These are phyloP conservation scores for Xylaria sp. DNA, from an alignment of 2,329 filamentous ascomycete genomes.

Conservation along the genomic window DNA sequence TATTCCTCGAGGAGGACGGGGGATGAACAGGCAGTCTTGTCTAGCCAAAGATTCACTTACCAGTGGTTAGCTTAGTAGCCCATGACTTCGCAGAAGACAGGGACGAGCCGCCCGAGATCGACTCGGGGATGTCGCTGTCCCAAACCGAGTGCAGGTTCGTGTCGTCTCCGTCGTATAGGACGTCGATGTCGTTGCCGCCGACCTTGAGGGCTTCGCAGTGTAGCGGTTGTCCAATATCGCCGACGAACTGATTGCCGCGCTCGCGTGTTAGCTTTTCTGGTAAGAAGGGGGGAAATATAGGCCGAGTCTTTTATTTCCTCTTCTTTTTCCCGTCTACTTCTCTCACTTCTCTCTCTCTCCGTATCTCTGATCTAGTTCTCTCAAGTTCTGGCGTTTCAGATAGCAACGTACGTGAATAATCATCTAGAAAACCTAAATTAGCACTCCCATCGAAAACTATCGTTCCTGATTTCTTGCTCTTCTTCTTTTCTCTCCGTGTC, in stretches of 20 bases:
- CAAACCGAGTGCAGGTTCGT: constrained; percentile 67
- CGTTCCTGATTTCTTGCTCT: not conserved
- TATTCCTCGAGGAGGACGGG: no score
- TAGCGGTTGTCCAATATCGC: constrained; percentile 62
- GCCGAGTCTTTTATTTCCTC: not conserved
- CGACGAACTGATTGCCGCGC: constrained; percentile 48
- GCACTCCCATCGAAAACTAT: constrained; percentile 4
- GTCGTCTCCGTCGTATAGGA: constrained; percentile 55
- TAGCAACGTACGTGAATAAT: constrained; percentile 40
- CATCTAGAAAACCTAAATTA: constrained; percentile 33
- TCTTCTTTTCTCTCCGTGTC: not conserved
- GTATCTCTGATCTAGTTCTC: no score
- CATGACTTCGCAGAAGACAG: constrained; percentile 47
- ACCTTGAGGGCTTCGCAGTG: constrained; percentile 58
- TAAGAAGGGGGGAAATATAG: no score
- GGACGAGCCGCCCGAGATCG: constrained; percentile 45
- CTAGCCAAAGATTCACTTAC: constrained; percentile 24
- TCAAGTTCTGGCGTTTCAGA: no score
- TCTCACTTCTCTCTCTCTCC: not conserved
- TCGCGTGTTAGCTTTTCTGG: not conserved
- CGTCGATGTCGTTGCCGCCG: constrained; percentile 63
- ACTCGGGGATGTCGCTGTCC: constrained; percentile 64
- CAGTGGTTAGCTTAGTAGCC: constrained; percentile 45
- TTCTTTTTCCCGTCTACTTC: not conserved
- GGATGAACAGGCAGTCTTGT: no score